These are phyloP conservation scores for Leccinum disarticulatum DNA, from an alignment of 768 basidiomycete species.

Conservation along the genomic window DNA sequence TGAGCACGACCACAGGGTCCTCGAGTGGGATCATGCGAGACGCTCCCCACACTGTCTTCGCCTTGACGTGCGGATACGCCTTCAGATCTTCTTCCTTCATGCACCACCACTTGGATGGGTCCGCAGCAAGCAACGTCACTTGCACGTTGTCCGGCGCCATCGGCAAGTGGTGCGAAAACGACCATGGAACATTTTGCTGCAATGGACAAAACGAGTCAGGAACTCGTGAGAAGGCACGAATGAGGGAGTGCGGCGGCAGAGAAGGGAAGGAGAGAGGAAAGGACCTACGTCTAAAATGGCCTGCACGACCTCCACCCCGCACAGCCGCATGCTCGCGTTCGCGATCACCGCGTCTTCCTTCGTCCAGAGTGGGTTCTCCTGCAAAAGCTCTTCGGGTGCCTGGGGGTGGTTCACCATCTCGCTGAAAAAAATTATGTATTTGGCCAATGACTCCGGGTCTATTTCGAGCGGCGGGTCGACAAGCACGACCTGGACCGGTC, in stretches of 20 bases:
- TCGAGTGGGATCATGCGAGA: slow-evolving; percentile 18
- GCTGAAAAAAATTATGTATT: not conserved
- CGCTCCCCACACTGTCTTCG: slow-evolving; percentile 9
- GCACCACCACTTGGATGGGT: slow-evolving; percentile 2
- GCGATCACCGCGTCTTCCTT: slow-evolving; percentile 6
- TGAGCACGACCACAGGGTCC: slow-evolving; percentile 13
- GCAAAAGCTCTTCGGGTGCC: not conserved
- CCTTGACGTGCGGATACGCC: slow-evolving; percentile 7
- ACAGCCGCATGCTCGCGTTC: slow-evolving; percentile 1
- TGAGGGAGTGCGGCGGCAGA: not conserved
- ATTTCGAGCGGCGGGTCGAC: slow-evolving; percentile 19
- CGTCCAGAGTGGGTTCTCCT: not conserved
- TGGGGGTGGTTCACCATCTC: not conserved
- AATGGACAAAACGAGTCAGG: not conserved
- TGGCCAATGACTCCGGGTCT: not conserved
- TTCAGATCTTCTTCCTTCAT: slow-evolving; percentile 3
- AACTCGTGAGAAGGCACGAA: not conserved
- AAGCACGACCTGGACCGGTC: slow-evolving; percentile 14
- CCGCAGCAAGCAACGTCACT: slow-evolving; percentile 14
- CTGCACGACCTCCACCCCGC: slow-evolving; percentile 8
- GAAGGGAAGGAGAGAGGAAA: not conserved
- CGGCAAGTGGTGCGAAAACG: slow-evolving; percentile 12
- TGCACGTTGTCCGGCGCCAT: slow-evolving; percentile 8
- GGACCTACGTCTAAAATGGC: slow-evolving; percentile 14
- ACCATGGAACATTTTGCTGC: slow-evolving; percentile 24